Evolutionary conservation across 495 filamentous ascomycete genomes (phyloP), one percentile per base, ranked within the genome.

Genomic region (Podospora australis): DNA sequence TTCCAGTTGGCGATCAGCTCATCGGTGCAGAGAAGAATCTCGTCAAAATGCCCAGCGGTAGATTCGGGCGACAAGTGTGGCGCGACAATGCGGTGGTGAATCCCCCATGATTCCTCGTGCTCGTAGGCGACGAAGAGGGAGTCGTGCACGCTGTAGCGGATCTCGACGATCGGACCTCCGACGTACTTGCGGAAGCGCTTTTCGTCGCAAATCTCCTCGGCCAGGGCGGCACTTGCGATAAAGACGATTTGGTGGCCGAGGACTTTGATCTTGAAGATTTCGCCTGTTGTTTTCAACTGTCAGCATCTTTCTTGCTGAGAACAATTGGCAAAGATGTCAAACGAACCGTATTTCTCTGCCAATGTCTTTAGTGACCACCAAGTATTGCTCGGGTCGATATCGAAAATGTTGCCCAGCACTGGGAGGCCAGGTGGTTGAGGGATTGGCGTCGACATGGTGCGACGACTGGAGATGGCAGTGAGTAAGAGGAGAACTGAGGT

Each of bases 1-100:
- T 73, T 76, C 85, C 85, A 91, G 58, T 84, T 87, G 28, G 79
- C 68, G 11, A 83, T 71, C 21, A 91, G 63, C 55, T 90, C 85
- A 4, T 62, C 64, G 0, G 81, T 75, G 48, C 81, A 78, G 53
- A 82, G 79, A 30, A 81, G 70, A 74, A 89, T 81, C 44, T 83
- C 81, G 56, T 70, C 68, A 54, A 84, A 86, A 70, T 80, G 82
- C 9, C 50, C 62, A 38, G 70, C 69, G 50, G 88, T 74, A n/a
- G 71, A 59, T 8, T 81, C 49, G 0, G 84, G 78, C 0, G 80
- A 75, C 50, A 92, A 84, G 4, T 74, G 79, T 8, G 85, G 85
- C 32, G 76, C 73, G n/a, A 78, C 55, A 57, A 87, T 74, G n/a
- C 86, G 77, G 55, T 91, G 86, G 5, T 81, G 81, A 35, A 86